Evolutionary conservation across 768 basidiomycete genomes (phyloP), one percentile per base, ranked within the genome.

Genomic region (Russula earlei): DNA sequence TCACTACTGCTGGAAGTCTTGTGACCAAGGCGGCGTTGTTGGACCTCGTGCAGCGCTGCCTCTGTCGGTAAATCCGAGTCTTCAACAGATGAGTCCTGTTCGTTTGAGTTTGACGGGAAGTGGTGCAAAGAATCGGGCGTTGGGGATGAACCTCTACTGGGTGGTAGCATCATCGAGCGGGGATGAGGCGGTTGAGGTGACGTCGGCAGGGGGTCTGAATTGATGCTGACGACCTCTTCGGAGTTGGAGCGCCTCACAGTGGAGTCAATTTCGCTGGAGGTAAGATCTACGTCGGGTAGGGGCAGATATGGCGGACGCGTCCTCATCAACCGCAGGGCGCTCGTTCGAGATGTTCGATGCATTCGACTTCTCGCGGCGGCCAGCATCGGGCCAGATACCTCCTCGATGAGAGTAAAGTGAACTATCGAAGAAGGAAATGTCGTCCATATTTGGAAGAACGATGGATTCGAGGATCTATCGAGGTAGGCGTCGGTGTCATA

Each of bases 361-460:
- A 9, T 62, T 37, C 17, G 57, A 50, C 15, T 59, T 64, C 47
- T 75, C 75, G 27, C 63, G 71, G 29, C 84, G 75, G 3, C 72
- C 76, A 8, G 92, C 85, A 60, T 92, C 89, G 8, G 81, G 75
- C 80, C 87, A 98, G 61, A 99, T 87, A 7, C 94, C 95, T 43
- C 94, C 95, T 36, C 95, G 83, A 55, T 79, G 83, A 49, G 66
- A 63, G 63, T 79, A 84, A 2, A 66, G 63, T 3, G 65, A 65
- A 34, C 87, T 94, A 68, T 96, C 87, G 67, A 95, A 98, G 77
- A 93, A 97, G 12, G 93, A 77, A 56, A 98, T 87, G 65, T 99
- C 96, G 68, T 99, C 96, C 92, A 97, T 96, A 70, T 96, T 91
- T 5, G 96, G 96, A 67, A 94, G 72, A 19, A 99, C 96, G 19